These are phyloP conservation scores for Populus davidiana DNA, from an alignment of 345 rosid genomes.

Conservation along the genomic window DNA sequence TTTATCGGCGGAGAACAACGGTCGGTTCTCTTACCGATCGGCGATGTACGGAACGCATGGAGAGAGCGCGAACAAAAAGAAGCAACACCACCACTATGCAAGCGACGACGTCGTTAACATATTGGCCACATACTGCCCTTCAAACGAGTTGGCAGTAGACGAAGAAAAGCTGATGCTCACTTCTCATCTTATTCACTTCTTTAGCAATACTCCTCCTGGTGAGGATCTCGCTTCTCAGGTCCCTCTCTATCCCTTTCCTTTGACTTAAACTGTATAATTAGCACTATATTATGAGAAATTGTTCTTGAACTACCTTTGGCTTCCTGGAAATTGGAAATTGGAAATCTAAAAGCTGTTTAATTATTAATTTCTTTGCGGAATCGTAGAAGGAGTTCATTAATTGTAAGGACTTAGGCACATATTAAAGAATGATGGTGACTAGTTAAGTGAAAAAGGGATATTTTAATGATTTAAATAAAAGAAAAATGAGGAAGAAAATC, in stretches of 20 bases:
- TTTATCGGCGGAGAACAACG: no score
- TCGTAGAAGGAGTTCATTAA: no score
- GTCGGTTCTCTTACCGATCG: neutral
- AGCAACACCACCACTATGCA: conserved; percentile 6
- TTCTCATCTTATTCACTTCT: conserved; percentile 58
- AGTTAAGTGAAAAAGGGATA: no score
- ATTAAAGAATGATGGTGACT: no score
- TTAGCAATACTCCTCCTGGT: conserved; percentile 52
- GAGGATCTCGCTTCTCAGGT: conserved; percentile 65
- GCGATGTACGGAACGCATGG: conserved; percentile 34
- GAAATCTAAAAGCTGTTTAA: no score
- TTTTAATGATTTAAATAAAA: no score
- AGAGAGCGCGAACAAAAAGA: conserved; percentile 22
- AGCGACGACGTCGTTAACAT: conserved; percentile 33
- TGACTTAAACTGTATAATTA: neutral
- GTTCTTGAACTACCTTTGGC: neutral
- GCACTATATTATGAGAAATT: neutral
- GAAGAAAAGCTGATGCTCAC: conserved; percentile 53
- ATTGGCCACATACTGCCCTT: conserved; percentile 55
- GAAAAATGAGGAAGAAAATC: no score
- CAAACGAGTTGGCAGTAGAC: conserved; percentile 50
- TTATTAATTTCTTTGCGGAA: no score
- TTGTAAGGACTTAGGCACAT: no score
- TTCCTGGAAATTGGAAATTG: no score
- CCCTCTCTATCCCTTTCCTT: neutral